Conservation (phyloP, 148 eudicot species). For the Chenopodium formosanum region DNA sequence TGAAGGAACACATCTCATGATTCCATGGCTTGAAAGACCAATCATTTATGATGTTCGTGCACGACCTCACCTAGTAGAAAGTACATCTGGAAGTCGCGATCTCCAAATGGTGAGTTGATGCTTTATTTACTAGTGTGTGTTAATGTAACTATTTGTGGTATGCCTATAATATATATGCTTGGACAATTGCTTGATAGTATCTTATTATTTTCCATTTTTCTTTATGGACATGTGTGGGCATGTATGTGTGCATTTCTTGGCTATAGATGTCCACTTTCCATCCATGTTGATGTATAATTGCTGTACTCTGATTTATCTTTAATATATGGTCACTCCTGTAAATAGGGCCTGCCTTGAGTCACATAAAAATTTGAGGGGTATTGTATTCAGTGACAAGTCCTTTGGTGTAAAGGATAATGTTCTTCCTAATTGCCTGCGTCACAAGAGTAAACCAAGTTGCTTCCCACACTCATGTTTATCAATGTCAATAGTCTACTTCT, state of each 20-base stretch:
- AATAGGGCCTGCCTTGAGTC: too few relatives aligned
- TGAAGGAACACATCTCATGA: conserved; percentile 88
- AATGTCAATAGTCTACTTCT: background rate
- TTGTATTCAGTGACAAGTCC: too few relatives aligned
- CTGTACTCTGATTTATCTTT: background rate
- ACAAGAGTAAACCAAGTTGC: background rate
- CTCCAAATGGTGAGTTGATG: conserved; percentile 78
- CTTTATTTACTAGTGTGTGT: background rate
- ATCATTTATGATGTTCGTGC: conserved; percentile 94
- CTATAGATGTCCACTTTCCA: background rate
- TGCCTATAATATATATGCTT: background rate
- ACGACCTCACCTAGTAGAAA: conserved; percentile 84
- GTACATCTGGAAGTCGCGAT: conserved; percentile 96
- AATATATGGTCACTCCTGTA: too few relatives aligned
- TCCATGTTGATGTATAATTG: background rate
- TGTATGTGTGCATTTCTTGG: background rate
- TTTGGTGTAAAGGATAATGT: background rate
- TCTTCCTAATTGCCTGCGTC: background rate
- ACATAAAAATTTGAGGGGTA: too few relatives aligned
- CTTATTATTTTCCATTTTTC: background rate
- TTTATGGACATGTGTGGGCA: background rate
- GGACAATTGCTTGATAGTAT: background rate
- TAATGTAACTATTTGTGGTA: background rate
- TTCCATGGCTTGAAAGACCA: conserved; percentile 97
- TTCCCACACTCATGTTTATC: background rate